Evolutionary conservation across 345 rosid species (phyloP).

Genomic region (Acer yangbiense): DNA sequence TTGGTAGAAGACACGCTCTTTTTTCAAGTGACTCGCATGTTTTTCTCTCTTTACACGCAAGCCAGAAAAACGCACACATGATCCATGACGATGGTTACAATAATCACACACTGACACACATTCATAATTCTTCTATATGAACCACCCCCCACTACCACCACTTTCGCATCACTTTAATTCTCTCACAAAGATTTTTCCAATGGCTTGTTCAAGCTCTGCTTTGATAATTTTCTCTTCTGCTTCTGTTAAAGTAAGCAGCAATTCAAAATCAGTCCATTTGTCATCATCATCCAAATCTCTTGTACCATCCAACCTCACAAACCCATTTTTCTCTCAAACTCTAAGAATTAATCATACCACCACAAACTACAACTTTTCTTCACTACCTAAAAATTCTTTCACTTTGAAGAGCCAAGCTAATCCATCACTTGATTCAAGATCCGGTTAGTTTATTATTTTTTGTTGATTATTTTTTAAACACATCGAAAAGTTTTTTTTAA

Average conservation of each 20-base stretch:
- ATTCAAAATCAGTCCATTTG: not conserved
- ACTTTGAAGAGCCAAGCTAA: not conserved
- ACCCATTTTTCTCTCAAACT: not conserved
- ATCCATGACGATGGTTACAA: not conserved
- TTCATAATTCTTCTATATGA: not conserved
- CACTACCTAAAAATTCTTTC: not conserved
- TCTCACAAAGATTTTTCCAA: not conserved
- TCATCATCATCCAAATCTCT: not conserved
- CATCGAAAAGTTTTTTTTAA: not conserved
- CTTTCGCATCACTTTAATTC: not conserved
- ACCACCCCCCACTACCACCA: not conserved
- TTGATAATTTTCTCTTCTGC: not conserved
- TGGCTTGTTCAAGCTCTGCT: slow-evolving; percentile 3
- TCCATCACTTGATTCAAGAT: not conserved
- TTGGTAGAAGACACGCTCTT: not conserved
- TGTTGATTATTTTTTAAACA: not conserved
- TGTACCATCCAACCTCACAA: not conserved
- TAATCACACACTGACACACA: not conserved
- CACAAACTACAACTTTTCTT: not conserved
- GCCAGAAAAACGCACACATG: not conserved
- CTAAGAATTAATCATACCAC: not conserved
- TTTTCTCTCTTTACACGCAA: not conserved
- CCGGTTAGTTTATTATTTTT: not conserved
- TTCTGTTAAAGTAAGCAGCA: not conserved
- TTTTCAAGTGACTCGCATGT: not conserved